phyloP scores from a whole-genome alignment of 768 basidiomycete species.

The Suillus weaverae region DNA sequence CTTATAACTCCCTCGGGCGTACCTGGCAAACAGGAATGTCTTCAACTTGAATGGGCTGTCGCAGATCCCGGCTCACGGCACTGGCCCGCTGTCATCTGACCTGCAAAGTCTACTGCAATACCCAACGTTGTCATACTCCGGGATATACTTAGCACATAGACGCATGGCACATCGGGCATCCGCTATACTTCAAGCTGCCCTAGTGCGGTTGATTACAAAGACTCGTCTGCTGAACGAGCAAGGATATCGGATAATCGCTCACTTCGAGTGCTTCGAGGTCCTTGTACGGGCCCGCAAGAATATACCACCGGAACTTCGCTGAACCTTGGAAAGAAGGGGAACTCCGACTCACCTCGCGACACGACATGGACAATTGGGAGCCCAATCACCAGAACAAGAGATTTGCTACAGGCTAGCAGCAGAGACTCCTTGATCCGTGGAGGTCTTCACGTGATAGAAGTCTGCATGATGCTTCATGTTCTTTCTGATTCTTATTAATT shows the following conservation, averaged over 20 bases:
- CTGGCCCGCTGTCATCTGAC: not conserved
- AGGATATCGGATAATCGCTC: not conserved
- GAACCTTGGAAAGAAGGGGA: not conserved
- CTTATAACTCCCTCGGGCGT: not conserved
- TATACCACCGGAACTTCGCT: not conserved
- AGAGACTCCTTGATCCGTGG: constrained; percentile 6
- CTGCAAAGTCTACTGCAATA: not conserved
- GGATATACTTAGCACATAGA: not conserved
- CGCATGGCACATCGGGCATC: constrained; percentile 1
- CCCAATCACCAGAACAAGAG: not conserved
- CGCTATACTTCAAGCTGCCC: not conserved
- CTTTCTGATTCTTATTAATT: not conserved
- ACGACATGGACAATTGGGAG: not conserved
- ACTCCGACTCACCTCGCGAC: not conserved
- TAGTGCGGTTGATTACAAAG: not conserved
- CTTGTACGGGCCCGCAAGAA: constrained; percentile 1
- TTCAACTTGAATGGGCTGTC: not conserved
- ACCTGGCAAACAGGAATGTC: too few species aligned
- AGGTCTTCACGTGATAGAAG: constrained; percentile 1
- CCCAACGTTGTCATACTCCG: not conserved
- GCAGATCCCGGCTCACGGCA: not conserved
- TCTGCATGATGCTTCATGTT: not conserved
- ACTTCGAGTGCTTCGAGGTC: constrained; percentile 1
- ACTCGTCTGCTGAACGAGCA: not conserved
- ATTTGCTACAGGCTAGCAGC: not conserved